Evolutionary conservation across 2,329 filamentous ascomycete genomes (phyloP), one percentile per base, ranked within the genome.

Genomic region (Stachybotrys chartarum): DNA sequence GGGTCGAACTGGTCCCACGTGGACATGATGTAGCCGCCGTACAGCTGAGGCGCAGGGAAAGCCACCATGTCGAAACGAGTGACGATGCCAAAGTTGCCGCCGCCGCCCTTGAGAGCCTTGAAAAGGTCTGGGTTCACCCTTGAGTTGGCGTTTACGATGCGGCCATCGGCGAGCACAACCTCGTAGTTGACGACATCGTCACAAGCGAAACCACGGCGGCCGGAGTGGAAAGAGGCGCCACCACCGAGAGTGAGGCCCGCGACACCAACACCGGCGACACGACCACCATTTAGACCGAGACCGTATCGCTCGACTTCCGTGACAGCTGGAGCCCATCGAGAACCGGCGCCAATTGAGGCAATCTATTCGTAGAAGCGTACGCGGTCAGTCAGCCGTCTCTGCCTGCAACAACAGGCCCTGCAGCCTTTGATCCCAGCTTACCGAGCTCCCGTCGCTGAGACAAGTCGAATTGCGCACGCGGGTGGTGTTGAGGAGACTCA

Each of bases 401-500:
- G n/a, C n/a, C n/a, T n/a, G n/a, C n/a, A n/a, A 44, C n/a, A n/a
- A 10, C 10, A 44, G 10, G 39, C 39, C 10, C 10, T 44, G 10
- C 39, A 44, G 39, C 10, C 10, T 44, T n/a, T 10, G 39, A 10
- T n/a, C 39, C 10, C 10, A 10, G 39, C 39, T 44, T 44, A 48
- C 45, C 7, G 18, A 24, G 16, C n/a, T 48, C 7, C 45, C 45
- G 45, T 48, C 18, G 7, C n/a, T 16, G 18, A 48, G 7, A 16
- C 45, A 48, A 8, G 45, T 17, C 18, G 45, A 48, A 24, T 48
- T 48, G 30, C 60, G 47, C 30, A 59, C 59, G 30, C 55, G 39
- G 5, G 60, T 55, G 48, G 17, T 10, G 49, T 60, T 63, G 39
- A 63, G 47, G 14, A 62, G 59, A 31, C 66, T 68, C 46, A 80